Conservation (phyloP, 441 rosid genomes). For the Adansonia rubrostipa region DNA sequence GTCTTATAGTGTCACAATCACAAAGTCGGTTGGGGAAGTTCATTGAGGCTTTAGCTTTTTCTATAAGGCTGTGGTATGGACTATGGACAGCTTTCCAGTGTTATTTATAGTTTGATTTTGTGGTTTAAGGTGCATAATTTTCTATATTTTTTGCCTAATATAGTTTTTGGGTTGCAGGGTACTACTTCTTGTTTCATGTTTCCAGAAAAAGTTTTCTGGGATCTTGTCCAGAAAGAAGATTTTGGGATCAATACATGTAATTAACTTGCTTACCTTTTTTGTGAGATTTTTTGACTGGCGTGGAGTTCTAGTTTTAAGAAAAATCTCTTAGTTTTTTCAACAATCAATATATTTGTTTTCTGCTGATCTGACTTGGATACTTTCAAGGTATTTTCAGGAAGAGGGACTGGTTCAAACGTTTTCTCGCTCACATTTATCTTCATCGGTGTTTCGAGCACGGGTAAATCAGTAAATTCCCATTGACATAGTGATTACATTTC, state of each 20-base stretch:
- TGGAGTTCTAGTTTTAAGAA: slow-evolving; percentile 22
- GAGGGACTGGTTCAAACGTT: slow-evolving; percentile 76
- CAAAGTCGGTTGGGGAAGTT: slow-evolving; percentile 67
- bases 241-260: slow-evolving; percentile 75
- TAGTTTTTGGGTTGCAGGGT: slow-evolving; percentile 62
- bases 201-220: slow-evolving; percentile 65
- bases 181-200: slow-evolving; percentile 67
- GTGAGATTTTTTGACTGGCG: slow-evolving; percentile 12
- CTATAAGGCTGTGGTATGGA: slow-evolving; percentile 81
- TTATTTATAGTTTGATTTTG: slow-evolving; percentile 16
- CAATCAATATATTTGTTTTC: slow-evolving; percentile 29
- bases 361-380: slow-evolving; percentile 45
- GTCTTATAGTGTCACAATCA: slow-evolving; percentile 48
- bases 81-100: slow-evolving; percentile 34
- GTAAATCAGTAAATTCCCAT: slow-evolving; percentile 57
- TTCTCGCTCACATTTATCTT: slow-evolving; percentile 55
- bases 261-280: slow-evolving; percentile 30
- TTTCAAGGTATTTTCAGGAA: slow-evolving; percentile 66
- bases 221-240: slow-evolving; percentile 61
- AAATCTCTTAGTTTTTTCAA: slow-evolving; percentile 25
- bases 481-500: slow-evolving; percentile 26
- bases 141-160: slow-evolving; percentile 28
- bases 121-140: slow-evolving; percentile 16
- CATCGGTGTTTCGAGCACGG: slow-evolving; percentile 63
- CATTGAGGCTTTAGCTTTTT: slow-evolving; percentile 66